phyloP scores from a whole-genome alignment of 768 basidiomycete species.

The Neoboletus brunneissimus region DNA sequence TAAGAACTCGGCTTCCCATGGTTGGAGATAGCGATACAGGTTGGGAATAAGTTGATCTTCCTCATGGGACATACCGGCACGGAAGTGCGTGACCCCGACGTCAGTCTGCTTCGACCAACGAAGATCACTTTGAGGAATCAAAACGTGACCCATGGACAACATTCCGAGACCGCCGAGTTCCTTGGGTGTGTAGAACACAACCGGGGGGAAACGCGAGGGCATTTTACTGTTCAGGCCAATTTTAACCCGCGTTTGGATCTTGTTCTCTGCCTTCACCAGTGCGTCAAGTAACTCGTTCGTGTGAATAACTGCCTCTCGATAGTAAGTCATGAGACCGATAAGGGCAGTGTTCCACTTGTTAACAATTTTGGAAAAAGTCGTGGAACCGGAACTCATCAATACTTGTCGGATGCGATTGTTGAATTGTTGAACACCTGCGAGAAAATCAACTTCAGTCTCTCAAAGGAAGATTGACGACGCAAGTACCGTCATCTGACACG shows the following conservation, averaged over 20 bases:
- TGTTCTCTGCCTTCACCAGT: constrained; percentile 98
- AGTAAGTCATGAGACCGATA: constrained; percentile 97
- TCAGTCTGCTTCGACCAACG: constrained; percentile 99
- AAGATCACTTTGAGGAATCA: constrained; percentile 96
- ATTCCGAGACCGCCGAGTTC: constrained; percentile 98
- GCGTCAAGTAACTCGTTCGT: constrained; percentile 95
- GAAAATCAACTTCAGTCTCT: constrained; percentile 2
- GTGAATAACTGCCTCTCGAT: constrained; percentile 96
- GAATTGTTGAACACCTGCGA: constrained; percentile 85
- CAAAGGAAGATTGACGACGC: not conserved
- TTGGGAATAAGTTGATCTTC: constrained; percentile 96
- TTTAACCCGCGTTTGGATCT: constrained; percentile 99
- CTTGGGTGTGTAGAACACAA: constrained; percentile 96
- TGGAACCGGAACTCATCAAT: constrained; percentile 97
- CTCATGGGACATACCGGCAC: constrained; percentile 96
- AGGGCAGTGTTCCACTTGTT: constrained; percentile 98
- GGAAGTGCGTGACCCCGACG: constrained; percentile 96
- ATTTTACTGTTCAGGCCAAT: constrained; percentile 99
- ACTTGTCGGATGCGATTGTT: constrained; percentile 97
- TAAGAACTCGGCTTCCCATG: constrained; percentile 97
- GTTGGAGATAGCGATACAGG: constrained; percentile 93
- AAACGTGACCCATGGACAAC: constrained; percentile 99
- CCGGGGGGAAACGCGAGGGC: constrained; percentile 98
- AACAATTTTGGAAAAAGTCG: constrained; percentile 98
- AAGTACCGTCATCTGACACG: constrained; percentile 86